These are phyloP conservation scores for Lenwebbia sp. DNA, from an alignment of 345 rosid species.

Conservation along the genomic window DNA sequence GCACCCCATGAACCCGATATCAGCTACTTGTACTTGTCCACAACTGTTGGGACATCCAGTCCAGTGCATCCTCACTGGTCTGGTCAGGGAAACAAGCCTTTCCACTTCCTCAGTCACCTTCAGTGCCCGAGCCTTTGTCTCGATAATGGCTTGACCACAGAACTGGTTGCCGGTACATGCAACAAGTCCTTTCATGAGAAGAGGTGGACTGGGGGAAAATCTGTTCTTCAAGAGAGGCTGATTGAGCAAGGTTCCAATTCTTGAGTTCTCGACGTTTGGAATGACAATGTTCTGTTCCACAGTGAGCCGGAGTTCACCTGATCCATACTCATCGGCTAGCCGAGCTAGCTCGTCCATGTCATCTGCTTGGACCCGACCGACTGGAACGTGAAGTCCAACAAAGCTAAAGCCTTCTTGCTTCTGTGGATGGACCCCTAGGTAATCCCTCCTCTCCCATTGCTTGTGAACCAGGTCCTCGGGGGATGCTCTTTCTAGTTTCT, in stretches of 20 bases:
- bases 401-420: conserved; percentile 82
- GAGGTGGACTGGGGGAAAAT: conserved; percentile 69
- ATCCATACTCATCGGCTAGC: conserved; percentile 65
- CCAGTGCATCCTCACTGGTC: conserved; percentile 90
- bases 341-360: conserved; percentile 89
- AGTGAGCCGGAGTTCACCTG: conserved; percentile 83
- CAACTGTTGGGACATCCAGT: conserved; percentile 94
- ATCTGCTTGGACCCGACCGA: conserved; percentile 80
- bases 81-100: conserved; percentile 51
- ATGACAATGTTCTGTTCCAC: conserved; percentile 89
- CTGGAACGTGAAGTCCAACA: conserved; percentile 79
- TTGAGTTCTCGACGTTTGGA: conserved; percentile 69
- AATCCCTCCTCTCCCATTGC: conserved; percentile 81
- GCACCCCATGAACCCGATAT: conserved; percentile 95
- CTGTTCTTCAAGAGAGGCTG: conserved; percentile 44
- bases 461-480: conserved; percentile 54
- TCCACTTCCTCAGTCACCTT: conserved; percentile 83
- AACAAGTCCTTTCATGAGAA: conserved; percentile 78
- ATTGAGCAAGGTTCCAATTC: conserved; percentile 51
- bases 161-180: conserved; percentile 95
- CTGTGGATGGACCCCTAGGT: conserved; percentile 77
- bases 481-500: conserved; percentile 57
- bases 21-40: conserved; percentile 92
- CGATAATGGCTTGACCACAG: conserved; percentile 89
- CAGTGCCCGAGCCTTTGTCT: conserved; percentile 82